Conservation (phyloP, 2,329 filamentous ascomycete genomes). For the Grosmannia penicillata region DNA sequence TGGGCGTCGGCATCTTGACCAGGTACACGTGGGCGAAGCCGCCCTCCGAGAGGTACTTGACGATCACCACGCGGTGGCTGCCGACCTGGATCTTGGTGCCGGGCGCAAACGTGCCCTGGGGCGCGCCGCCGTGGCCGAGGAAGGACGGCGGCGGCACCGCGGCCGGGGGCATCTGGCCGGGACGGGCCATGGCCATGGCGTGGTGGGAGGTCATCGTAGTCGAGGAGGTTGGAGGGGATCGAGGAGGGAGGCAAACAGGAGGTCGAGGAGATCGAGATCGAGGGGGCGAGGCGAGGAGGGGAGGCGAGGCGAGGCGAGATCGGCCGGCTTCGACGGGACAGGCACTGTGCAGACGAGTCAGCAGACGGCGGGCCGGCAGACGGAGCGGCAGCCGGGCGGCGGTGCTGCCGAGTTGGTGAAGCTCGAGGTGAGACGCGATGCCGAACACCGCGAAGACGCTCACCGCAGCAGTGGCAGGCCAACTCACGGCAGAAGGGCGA, state of each 20-base stretch:
- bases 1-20: slow-evolving; percentile 65
- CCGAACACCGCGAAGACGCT: too few relatives aligned
- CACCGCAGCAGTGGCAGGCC: too few relatives aligned
- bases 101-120: slow-evolving; percentile 78
- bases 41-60: slow-evolving; percentile 95
- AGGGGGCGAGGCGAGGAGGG: neutral
- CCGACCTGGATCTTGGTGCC: slow-evolving; percentile 97
- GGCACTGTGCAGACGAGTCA: too few relatives aligned
- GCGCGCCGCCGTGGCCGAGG: slow-evolving; percentile 20
- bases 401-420: too few relatives aligned
- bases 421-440: too few relatives aligned
- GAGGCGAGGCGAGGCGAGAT: neutral
- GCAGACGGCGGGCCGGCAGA: too few relatives aligned
- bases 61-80: slow-evolving; percentile 80
- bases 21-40: slow-evolving; percentile 98
- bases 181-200: slow-evolving; percentile 6
- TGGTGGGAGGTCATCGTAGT: slow-evolving; percentile 9
- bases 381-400: too few relatives aligned
- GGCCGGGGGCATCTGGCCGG: slow-evolving; percentile 14
- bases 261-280: neutral
- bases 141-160: slow-evolving; percentile 12
- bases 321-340: too few relatives aligned
- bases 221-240: neutral
- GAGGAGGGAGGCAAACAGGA: neutral
- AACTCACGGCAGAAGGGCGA: too few relatives aligned